Conservation (phyloP, 1,284 basidiomycete genomes). For the Earliella scabrosa region DNA sequence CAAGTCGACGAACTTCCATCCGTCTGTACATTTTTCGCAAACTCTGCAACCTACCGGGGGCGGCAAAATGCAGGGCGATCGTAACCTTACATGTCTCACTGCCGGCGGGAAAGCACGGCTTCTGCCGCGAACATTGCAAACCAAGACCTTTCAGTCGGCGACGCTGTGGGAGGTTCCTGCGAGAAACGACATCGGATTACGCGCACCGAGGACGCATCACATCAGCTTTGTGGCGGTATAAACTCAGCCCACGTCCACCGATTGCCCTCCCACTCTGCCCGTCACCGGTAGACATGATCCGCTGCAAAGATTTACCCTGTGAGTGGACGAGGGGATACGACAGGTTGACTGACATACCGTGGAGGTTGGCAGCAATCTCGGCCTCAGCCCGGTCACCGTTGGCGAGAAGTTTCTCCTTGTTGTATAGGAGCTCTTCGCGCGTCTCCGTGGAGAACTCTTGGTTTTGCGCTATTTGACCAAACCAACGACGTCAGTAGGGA, state of each 20-base stretch:
- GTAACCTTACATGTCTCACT: conserved; percentile 13
- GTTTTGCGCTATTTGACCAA: conserved; percentile 76
- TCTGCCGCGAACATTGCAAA: conserved; percentile 22
- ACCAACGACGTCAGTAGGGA: conserved; percentile 7
- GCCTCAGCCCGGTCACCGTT: conserved; percentile 97
- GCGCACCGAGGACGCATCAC: conserved; percentile 20
- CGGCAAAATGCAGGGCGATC: conserved; percentile 8
- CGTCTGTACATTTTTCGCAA: conserved; percentile 13
- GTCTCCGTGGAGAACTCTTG: conserved; percentile 97
- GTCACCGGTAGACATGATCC: conserved; percentile 67
- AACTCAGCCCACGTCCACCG: conserved; percentile 17
- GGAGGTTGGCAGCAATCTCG: conserved; percentile 94
- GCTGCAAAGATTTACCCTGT: conserved; percentile 39
- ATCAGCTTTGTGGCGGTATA: conserved; percentile 30
- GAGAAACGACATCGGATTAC: conserved; percentile 20
- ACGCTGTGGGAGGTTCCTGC: conserved; percentile 4
- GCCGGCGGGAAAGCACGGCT: conserved; percentile 16
- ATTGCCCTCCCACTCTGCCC: conserved; percentile 15
- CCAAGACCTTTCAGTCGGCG: conserved; percentile 11
- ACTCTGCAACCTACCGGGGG: conserved; percentile 9
- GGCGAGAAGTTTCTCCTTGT: conserved; percentile 96
- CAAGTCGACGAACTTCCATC: conserved; percentile 13
- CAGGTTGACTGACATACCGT: conserved; percentile 54
- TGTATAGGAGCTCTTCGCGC: conserved; percentile 97
- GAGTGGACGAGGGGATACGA: conserved; percentile 22